Base-by-base conservation (phyloP, 345 rosid genomes). In the Anacardium occidentale region DNA sequence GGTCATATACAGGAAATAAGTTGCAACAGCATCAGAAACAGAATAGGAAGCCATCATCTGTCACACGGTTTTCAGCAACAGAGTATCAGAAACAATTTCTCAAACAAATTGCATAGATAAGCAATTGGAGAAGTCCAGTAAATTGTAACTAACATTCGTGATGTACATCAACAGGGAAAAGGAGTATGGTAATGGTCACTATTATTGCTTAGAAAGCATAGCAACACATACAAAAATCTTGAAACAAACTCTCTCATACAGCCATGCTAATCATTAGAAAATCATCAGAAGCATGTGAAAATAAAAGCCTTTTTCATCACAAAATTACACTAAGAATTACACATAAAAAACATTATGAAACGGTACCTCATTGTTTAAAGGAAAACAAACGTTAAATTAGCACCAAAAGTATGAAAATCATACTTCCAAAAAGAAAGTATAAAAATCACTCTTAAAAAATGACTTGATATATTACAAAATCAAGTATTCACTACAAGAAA, bases 21-120 rank as follows among this genome's bases (percentile, higher is more conserved):
- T 94, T 69, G 98, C 83, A 68, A 94, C 98, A 40, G 98, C 98
- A 88, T 94, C 98, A 62, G 98, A 94, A 85, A 94, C 98, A 64
- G 98, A 92, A 82, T 94, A 94, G 57, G 97, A 90, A 68, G 98
- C 98, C 98, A 94, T 94, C 85, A 80, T 92, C 98, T 94, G 94
- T 76, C 25, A 80, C n/a, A 77, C 76, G 10, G 75, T 69, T 75
- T 73, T 47, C 68, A 76, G 13, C 57, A 72, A 64, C 60, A 64
- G 7, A 57, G 48, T 55, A 68, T 82, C 14, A 85, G 82, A 55
- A 61, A 76, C 70, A 21, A 9, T 62, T 25, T 12, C 44, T 56
- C 17, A 12, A 8, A 64, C 40, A 52, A 51, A 54, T 60, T 45
- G 66, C 66, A 74, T 34, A 29, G 18, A 61, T 47, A 67, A 21